Percentiles rank a stretch among this genome's conserved stretches.
These are phyloP conservation scores for Thalassiosira profunda DNA, from an alignment of 108 stramenopile genomes.

Conservation along the genomic window DNA sequence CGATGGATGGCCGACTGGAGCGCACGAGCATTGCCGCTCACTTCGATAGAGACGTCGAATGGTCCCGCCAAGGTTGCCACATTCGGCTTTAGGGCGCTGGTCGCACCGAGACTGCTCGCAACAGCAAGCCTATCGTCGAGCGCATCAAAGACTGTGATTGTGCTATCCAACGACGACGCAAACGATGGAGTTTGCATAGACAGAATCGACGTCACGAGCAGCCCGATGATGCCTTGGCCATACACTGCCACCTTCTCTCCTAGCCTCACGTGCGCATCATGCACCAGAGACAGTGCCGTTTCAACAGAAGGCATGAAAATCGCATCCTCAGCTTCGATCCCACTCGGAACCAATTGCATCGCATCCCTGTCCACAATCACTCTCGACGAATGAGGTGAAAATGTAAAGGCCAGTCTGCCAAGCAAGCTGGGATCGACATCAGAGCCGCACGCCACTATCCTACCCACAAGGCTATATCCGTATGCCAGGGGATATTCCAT, in stretches of 20 bases:
- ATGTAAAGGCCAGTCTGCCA: slow-evolving; percentile 83
- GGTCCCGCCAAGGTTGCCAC: slow-evolving; percentile 52
- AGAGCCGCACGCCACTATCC: slow-evolving; percentile 71
- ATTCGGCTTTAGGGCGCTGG: slow-evolving; percentile 74
- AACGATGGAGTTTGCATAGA: slow-evolving; percentile 9
- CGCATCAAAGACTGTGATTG: slow-evolving; percentile 78
- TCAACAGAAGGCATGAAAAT: slow-evolving; percentile 96
- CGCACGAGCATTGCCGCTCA: slow-evolving; percentile 85
- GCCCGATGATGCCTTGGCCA: slow-evolving; percentile 94
- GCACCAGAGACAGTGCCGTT: slow-evolving; percentile 92
- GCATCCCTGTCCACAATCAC: slow-evolving; percentile 68
- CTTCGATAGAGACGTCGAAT: slow-evolving; percentile 93
- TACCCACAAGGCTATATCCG: slow-evolving; percentile 90
- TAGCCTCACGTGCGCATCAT: slow-evolving; percentile 84
- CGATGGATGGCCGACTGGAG: slow-evolving; percentile 89
- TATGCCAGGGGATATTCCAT: slow-evolving; percentile 92
- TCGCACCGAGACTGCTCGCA: slow-evolving; percentile 76
- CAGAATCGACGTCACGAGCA: slow-evolving; percentile 87
- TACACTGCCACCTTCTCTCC: slow-evolving; percentile 92
- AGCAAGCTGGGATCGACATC: slow-evolving; percentile 57
- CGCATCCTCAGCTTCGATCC: slow-evolving; percentile 88
- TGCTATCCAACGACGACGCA: slow-evolving; percentile 32
- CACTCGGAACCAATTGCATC: slow-evolving; percentile 86
- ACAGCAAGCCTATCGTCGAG: slow-evolving; percentile 75
- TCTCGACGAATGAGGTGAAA: slow-evolving; percentile 87